Evolutionary conservation across 1,284 basidiomycete genomes (phyloP), one percentile per base, ranked within the genome.

Genomic region (Cutaneotrichosporon curvatum): DNA sequence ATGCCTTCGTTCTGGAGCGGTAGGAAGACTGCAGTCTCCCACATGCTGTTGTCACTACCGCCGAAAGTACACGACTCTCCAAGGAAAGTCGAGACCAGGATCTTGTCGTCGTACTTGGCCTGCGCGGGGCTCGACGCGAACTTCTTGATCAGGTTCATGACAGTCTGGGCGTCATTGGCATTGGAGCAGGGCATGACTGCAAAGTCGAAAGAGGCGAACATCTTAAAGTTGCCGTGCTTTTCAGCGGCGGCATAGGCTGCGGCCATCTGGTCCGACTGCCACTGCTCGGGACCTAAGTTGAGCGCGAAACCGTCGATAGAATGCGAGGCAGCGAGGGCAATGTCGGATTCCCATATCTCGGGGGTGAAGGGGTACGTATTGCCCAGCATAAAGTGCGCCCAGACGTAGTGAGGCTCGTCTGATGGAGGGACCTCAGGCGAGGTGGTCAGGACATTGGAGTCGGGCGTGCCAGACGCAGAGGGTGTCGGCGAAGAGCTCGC

Each of bases 41-140:
- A 71, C 6, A 52, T 60, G 12, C 23, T 19, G 37, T 56, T 43
- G 9, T 52, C 56, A 0, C 60, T 63, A 59, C 79, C 78, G 37
- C 85, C 86, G 61, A 87, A 88, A 0, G 69, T 73, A 64, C 84
- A 88, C 22, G 73, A 65, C 58, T 85, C 81, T 15, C 87, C 87
- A 2, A 84, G 72, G 65, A 90, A 90, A 1, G 84, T 85, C 0
- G 83, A 84, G 4, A 83, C 81, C 37, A 88, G 77, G 3, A 80
- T 76, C 31, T 76, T 76, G 43, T 73, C 72, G 8, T 62, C 45
- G 47, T 76, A 67, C 55, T 78, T 79, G 37, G 86, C 73, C 60
- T 87, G 84, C 45, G 81, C 81, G 0, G 83, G 76, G 59, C 81
- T 79, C 7, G 67, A 60, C 0, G 79, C 72, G 55, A 81, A 81